phyloP scores from a whole-genome alignment of 257 asterid genomes.

The Penstemon davidsonii region DNA sequence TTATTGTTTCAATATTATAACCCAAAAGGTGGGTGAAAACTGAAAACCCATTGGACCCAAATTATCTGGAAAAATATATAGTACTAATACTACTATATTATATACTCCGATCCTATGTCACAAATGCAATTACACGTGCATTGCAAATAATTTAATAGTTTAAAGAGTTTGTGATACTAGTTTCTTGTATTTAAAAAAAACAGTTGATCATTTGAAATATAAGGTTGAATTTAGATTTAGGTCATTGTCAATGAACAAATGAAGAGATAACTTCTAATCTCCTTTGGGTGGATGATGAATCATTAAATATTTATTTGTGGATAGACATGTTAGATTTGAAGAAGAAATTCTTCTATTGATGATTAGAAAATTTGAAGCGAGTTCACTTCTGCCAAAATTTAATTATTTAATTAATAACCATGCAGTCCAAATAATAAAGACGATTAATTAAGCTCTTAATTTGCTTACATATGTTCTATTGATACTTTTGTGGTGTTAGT shows the following conservation, averaged over 20 bases:
- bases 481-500: background rate
- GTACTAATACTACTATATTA: no score
- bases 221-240: constrained; percentile 22
- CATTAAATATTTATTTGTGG: constrained; percentile 14
- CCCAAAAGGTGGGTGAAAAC: no score
- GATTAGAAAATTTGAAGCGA: background rate
- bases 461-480: no score
- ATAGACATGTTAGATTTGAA: background rate
- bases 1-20: no score
- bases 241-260: constrained; percentile 24
- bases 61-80: no score
- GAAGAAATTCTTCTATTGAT: background rate
- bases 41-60: no score
- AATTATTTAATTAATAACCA: background rate
- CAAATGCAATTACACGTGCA: no score
- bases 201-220: background rate
- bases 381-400: background rate
- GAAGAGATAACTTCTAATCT: background rate
- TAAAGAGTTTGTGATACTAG: no score
- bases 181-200: background rate
- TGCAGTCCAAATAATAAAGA: background rate
- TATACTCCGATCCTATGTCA: no score
- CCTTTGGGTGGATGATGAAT: background rate
- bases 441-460: background rate
- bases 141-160: no score